These are phyloP conservation scores for Trichophyton mentagrophytes DNA, from an alignment of 2,329 filamentous ascomycete species.

Conservation along the genomic window DNA sequence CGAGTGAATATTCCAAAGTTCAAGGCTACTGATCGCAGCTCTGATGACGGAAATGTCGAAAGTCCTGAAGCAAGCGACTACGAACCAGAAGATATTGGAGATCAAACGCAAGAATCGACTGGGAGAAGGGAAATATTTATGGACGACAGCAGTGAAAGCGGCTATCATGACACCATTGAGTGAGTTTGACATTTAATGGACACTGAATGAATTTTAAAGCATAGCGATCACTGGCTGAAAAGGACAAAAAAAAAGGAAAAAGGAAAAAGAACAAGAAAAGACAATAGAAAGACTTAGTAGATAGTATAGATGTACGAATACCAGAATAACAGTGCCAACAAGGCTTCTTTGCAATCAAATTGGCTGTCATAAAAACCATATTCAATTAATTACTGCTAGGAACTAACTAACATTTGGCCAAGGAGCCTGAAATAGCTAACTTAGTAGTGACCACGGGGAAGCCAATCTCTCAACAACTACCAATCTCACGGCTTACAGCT, in stretches of 20 bases:
- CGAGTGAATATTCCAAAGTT: neutral
- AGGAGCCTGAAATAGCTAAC: neutral
- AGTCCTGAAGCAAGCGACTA: neutral
- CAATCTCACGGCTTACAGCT: neutral
- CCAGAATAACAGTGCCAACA: neutral
- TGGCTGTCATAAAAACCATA: too few species aligned
- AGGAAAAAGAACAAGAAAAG: neutral
- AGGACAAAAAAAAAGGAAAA: neutral
- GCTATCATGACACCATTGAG: neutral
- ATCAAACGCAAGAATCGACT: neutral
- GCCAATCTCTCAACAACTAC: neutral
- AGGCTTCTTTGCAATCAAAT: neutral
- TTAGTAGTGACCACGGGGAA: neutral
- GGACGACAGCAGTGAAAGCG: neutral
- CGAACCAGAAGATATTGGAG: neutral
- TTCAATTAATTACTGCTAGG: too few species aligned
- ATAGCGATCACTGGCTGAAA: neutral
- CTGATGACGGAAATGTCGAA: neutral
- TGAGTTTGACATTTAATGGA: too few species aligned
- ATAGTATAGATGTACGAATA: neutral
- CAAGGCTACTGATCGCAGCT: neutral
- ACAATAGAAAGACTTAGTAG: neutral
- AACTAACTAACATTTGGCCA: too few species aligned
- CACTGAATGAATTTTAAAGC: too few species aligned
- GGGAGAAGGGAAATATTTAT: neutral